Conservation (phyloP, 2,329 filamentous ascomycete species). For the Phaeosphaeria sp. region DNA sequence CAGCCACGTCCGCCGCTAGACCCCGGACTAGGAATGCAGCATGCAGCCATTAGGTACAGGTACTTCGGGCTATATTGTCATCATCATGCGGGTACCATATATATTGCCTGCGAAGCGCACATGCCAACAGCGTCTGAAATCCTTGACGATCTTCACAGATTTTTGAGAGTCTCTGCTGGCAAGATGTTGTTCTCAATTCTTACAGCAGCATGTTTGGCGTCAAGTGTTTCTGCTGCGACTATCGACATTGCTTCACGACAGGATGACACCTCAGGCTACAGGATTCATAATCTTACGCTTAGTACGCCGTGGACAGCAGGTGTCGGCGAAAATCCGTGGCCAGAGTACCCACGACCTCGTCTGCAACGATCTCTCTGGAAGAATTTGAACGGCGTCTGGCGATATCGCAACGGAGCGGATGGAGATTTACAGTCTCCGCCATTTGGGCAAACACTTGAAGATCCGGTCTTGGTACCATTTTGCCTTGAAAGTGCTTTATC, state of each 20-base stretch:
- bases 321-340: conserved; percentile 63
- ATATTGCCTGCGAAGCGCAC: conserved; percentile 12
- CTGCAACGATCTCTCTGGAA: conserved; percentile 62
- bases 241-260: conserved; percentile 17
- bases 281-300: conserved; percentile 33
- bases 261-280: conserved; percentile 42
- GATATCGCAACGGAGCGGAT: conserved; percentile 54
- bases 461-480: conserved; percentile 60
- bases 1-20: conserved; percentile 40
- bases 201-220: conserved; percentile 17
- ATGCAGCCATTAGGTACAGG: conserved; percentile 25
- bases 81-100: conserved; percentile 22
- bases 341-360: conserved; percentile 65
- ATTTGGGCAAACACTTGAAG: conserved; percentile 51
- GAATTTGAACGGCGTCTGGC: conserved; percentile 67
- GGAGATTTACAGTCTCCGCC: conserved; percentile 53
- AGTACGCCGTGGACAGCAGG: conserved; percentile 60
- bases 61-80: conserved; percentile 23
- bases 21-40: conserved; percentile 20
- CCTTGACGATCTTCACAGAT: neutral
- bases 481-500: conserved; percentile 63
- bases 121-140: neutral
- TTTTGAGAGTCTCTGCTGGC: neutral
- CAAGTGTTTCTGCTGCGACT: conserved; percentile 14
- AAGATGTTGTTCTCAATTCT: conserved; percentile 27